Conservation (phyloP, 2,329 filamentous ascomycete species). For the Didymella pinodella region DNA sequence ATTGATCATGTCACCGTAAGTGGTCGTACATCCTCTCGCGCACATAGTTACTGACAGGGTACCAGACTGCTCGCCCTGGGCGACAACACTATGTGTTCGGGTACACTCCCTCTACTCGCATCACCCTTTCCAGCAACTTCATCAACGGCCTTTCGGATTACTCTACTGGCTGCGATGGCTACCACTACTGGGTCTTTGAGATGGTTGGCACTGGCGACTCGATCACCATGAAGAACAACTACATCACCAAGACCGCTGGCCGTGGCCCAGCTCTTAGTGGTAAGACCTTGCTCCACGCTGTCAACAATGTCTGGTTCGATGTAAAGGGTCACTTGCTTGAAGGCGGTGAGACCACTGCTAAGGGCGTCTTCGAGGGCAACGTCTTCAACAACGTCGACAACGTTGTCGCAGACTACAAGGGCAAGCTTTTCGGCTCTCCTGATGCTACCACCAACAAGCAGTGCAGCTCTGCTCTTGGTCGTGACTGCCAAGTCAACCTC, state of each 20-base stretch:
- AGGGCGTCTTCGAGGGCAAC: conserved; percentile 29
- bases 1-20: conserved; percentile 38
- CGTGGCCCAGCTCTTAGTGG: conserved; percentile 26
- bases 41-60: background rate
- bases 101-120: conserved; percentile 17
- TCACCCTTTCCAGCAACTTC: conserved; percentile 30
- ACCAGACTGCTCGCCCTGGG: conserved; percentile 20
- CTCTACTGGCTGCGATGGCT: conserved; percentile 28
- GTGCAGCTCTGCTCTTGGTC: conserved; percentile 21
- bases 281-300: conserved; percentile 27
- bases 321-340: conserved; percentile 28
- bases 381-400: conserved; percentile 24
- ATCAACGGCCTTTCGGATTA: conserved; percentile 26
- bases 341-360: conserved; percentile 16
- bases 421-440: conserved; percentile 22
- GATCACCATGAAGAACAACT: conserved; percentile 32
- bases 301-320: conserved; percentile 28
- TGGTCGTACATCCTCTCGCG: background rate
- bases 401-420: conserved; percentile 18
- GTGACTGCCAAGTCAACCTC: conserved; percentile 18
- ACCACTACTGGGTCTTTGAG: conserved; percentile 32
- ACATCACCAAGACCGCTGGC: conserved; percentile 26
- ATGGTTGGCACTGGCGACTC: conserved; percentile 28
- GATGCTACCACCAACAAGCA: conserved; percentile 21
- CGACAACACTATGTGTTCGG: conserved; percentile 27